A percentile compares a stretch with the other conserved stretches of the same genome.
phyloP scores from a whole-genome alignment of 495 filamentous ascomycete genomes.

The Hypoxylon fragiforme region DNA sequence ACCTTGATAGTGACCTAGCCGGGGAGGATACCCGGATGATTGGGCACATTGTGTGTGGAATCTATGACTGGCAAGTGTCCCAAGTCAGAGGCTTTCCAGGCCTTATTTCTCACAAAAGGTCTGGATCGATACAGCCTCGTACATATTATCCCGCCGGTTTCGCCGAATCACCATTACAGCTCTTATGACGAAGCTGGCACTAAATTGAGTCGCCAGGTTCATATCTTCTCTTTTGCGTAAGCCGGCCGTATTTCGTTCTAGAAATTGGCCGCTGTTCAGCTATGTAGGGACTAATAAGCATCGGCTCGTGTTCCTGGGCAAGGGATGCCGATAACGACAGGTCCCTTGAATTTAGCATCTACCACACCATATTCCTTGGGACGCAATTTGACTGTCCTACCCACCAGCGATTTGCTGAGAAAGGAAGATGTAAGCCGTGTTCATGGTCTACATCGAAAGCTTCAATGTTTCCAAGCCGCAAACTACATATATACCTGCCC shows the following conservation, averaged over 20 bases:
- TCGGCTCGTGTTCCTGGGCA: constrained; percentile 32
- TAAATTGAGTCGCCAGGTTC: constrained; percentile 31
- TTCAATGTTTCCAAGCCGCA: too few relatives aligned
- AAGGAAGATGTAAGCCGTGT: constrained; percentile 21
- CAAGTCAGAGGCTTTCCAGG: too few relatives aligned
- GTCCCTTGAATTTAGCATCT: constrained; percentile 17
- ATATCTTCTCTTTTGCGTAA: constrained; percentile 31
- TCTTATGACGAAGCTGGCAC: constrained; percentile 22
- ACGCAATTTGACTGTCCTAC: constrained; percentile 22
- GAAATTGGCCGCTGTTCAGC: constrained; percentile 19
- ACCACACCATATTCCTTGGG: constrained; percentile 17
- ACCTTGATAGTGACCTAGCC: constrained; percentile 22
- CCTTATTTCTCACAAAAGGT: constrained; percentile 15
- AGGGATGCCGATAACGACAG: constrained; percentile 28
- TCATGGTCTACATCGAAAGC: constrained; percentile 6
- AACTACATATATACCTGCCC: too few relatives aligned
- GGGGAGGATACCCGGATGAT: constrained; percentile 30
- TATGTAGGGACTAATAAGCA: constrained; percentile 22
- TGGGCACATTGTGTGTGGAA: constrained; percentile 22
- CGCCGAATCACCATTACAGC: constrained; percentile 29
- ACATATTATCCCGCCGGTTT: constrained; percentile 34
- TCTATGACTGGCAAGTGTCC: constrained; percentile 14
- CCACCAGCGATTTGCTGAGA: constrained; percentile 13
- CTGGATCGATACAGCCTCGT: constrained; percentile 34
- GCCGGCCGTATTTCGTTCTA: constrained; percentile 25